Evolutionary conservation across 208 protist genomes (phyloP), one percentile per base, ranked within the genome.

Genomic region (Trypanosoma theileri): DNA sequence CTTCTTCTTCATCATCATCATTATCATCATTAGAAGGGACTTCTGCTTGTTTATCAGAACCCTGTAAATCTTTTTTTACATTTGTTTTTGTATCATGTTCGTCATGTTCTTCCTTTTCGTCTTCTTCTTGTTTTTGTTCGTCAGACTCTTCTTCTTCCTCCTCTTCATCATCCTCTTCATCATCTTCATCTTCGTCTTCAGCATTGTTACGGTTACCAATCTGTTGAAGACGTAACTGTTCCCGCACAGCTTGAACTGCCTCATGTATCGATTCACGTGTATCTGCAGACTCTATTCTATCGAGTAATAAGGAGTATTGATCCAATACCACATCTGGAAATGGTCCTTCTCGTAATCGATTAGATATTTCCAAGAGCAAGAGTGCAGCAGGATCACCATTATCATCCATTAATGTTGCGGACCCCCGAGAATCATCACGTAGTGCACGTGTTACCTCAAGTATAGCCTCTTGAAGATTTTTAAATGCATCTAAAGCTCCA

Each of bases 161-260:
- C 19, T 64, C 67, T 31, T 51, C 65, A 7, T 56, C 64, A 0
- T 81, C 64, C 16, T 67, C 75, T 19, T 71, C 53, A 17, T 45
- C 28, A 40, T 21, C 44, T 35, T 66, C 14, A 17, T 66, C 51
- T 1, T 59, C 65, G 28, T 65, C 48, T 21, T 61, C 56, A 31
- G 44, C 10, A 24, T 55, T 56, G 14, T 66, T 50, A 40, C 56
- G 11, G 46, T 71, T 65, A 21, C 50, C 16, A 60, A 81, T 53
- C 24, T 76, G 81, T 46, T 86, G 82, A 17, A 89, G 62, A 22
- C 53, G 61, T 28, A 90, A 79, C 70, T 93, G 82, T 63, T 85
- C 78, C 12, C 73, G 81, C 19, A 90, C 70, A 19, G 80, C 57
- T 6, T 59, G 62, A 41, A 93, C 71, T 19, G 80, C 73, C 41